phyloP scores from a whole-genome alignment of 805 yeast species.

The Teunomyces pallodes region DNA sequence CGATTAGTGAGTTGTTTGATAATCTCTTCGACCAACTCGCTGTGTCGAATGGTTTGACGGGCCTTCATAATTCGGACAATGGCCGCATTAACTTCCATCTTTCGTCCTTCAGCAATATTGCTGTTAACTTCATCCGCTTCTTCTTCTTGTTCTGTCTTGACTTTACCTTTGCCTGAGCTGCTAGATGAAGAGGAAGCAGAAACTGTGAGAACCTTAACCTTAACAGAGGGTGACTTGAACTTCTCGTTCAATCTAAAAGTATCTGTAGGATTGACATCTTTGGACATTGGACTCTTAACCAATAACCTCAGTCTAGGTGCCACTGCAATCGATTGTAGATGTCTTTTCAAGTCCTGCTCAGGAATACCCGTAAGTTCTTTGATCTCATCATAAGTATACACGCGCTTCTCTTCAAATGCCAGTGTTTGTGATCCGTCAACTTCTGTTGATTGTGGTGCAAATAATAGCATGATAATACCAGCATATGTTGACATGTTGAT shows the following conservation, averaged over 20 bases:
- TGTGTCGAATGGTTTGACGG: constrained; percentile 57
- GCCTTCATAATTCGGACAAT: constrained; percentile 86
- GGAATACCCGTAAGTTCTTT: constrained; percentile 68
- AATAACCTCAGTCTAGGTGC: constrained; percentile 80
- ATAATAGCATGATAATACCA: constrained; percentile 73
- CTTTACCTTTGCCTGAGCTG: constrained; percentile 23
- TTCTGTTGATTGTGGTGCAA: constrained; percentile 44
- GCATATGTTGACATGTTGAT: constrained; percentile 79
- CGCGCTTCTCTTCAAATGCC: constrained; percentile 51
- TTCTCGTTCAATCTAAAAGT: constrained; percentile 63
- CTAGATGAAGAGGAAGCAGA: constrained; percentile 29
- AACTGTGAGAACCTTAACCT: constrained; percentile 74
- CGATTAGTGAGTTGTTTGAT: constrained; percentile 56
- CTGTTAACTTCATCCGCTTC: constrained; percentile 55
- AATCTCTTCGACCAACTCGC: constrained; percentile 64
- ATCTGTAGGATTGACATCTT: constrained; percentile 63
- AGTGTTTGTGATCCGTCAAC: constrained; percentile 27
- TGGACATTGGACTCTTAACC: constrained; percentile 70
- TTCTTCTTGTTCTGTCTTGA: constrained; percentile 44
- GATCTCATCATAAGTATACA: constrained; percentile 61
- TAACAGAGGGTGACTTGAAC: constrained; percentile 65
- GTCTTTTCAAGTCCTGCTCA: constrained; percentile 66
- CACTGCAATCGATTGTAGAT: constrained; percentile 78
- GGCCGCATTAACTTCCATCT: constrained; percentile 76
- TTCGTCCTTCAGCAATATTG: constrained; percentile 60